phyloP scores from a whole-genome alignment of 768 basidiomycete species.

The Glaciozyma antarctica region DNA sequence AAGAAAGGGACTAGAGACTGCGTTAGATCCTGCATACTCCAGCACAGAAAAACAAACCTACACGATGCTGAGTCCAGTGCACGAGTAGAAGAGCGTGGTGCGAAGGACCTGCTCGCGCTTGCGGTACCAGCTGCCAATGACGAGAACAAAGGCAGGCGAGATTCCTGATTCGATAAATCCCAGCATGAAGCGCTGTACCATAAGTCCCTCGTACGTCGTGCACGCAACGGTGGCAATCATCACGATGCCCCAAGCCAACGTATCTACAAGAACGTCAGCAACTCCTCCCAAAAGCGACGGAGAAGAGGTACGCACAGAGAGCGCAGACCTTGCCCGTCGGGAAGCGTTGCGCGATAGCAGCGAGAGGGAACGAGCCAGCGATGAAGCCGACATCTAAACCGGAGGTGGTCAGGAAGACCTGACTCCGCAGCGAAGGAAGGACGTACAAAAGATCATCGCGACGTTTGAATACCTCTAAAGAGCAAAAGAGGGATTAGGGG shows the following conservation, averaged over 20 bases:
- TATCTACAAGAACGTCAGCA: background rate
- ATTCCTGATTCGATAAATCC: conserved; percentile 3
- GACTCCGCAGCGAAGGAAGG: too few species aligned
- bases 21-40: background rate
- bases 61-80: background rate
- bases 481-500: background rate
- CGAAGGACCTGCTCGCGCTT: background rate
- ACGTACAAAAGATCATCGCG: background rate
- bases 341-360: background rate
- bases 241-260: background rate
- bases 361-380: background rate
- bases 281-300: too few species aligned
- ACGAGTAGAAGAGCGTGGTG: background rate
- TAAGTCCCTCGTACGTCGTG: background rate
- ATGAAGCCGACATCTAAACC: background rate
- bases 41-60: background rate
- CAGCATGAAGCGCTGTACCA: background rate
- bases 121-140: conserved; percentile 5
- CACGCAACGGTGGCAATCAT: background rate
- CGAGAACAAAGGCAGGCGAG: conserved; percentile 1
- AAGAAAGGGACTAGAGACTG: background rate
- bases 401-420: too few species aligned
- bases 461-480: background rate
- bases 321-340: conserved; percentile 1
- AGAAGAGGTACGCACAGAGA: background rate